Conservation (phyloP, 2,329 filamentous ascomycete species). For the Alternaria ethzedia region DNA sequence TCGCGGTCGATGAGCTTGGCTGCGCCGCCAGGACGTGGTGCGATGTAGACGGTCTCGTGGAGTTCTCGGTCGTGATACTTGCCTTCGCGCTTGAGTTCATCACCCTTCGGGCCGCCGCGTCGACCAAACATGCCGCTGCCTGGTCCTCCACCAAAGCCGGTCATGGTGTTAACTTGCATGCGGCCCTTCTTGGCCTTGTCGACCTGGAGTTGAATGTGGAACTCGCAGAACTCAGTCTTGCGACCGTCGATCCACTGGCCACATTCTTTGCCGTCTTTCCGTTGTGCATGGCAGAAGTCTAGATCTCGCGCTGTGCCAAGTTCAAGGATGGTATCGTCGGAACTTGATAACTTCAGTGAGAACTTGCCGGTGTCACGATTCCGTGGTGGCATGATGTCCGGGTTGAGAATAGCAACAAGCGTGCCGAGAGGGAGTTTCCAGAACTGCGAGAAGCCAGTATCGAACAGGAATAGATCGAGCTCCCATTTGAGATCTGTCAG, state of each 20-base stretch:
- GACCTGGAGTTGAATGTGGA: slow-evolving; percentile 83
- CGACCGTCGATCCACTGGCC: slow-evolving; percentile 85
- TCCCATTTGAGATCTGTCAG: slow-evolving; percentile 90
- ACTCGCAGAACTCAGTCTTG: slow-evolving; percentile 91
- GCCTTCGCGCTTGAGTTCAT: slow-evolving; percentile 43
- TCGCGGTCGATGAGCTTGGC: slow-evolving; percentile 70
- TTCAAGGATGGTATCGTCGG: slow-evolving; percentile 88
- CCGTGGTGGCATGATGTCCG: slow-evolving; percentile 85
- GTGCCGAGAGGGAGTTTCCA: slow-evolving; percentile 96
- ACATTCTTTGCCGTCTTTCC: slow-evolving; percentile 83
- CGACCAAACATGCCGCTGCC: slow-evolving; percentile 42
- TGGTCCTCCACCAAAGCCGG: slow-evolving; percentile 52
- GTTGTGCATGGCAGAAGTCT: slow-evolving; percentile 83
- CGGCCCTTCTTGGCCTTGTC: slow-evolving; percentile 71
- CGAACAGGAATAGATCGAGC: slow-evolving; percentile 90
- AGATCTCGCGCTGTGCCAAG: slow-evolving; percentile 84
- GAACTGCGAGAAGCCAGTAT: slow-evolving; percentile 86
- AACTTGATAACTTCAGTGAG: slow-evolving; percentile 82
- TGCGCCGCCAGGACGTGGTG: slow-evolving; percentile 56
- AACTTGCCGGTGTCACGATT: slow-evolving; percentile 82
- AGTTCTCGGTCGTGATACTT: slow-evolving; percentile 64
- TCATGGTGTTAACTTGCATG: slow-evolving; percentile 80
- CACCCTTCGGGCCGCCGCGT: slow-evolving; percentile 29
- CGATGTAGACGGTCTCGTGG: slow-evolving; percentile 57
- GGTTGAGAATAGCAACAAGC: slow-evolving; percentile 89